A percentile compares a stretch with the other conserved stretches of the same genome.
Conservation (phyloP, 176 grass and related monocot species). For the Thalia dealbata region DNA sequence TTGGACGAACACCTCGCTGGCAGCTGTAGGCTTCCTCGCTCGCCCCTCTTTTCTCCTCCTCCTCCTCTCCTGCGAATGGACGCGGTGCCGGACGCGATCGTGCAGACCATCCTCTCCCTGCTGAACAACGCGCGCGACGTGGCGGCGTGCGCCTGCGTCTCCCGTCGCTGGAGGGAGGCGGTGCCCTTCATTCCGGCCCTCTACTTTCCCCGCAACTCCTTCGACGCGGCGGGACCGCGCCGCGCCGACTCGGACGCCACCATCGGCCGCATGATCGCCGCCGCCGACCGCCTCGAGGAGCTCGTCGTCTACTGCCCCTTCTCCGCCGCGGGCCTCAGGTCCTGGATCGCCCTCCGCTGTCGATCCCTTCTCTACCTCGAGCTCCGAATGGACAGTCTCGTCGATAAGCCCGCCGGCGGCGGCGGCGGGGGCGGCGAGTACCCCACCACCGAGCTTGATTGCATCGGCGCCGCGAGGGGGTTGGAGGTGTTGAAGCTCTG, state of each 20-base stretch:
- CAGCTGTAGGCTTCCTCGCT: background rate
- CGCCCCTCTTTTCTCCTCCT: background rate
- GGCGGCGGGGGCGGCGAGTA: background rate
- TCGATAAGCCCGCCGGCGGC: slow-evolving; percentile 30
- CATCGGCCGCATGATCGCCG: slow-evolving; percentile 63
- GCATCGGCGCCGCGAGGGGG: slow-evolving; percentile 33
- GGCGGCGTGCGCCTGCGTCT: slow-evolving; percentile 63
- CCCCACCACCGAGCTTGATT: slow-evolving; percentile 34
- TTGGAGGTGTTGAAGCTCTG: slow-evolving; percentile 76
- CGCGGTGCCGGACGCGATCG: slow-evolving; percentile 63
- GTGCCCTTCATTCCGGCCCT: slow-evolving; percentile 76
- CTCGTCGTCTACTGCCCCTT: slow-evolving; percentile 95
- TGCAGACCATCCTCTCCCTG: slow-evolving; percentile 67
- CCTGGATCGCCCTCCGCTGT: slow-evolving; percentile 43
- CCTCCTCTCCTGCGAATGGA: slow-evolving; percentile 29
- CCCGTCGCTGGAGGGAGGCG: slow-evolving; percentile 65
- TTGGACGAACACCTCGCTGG: background rate
- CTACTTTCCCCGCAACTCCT: slow-evolving; percentile 75
- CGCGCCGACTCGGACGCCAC: slow-evolving; percentile 33
- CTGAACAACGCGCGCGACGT: slow-evolving; percentile 77
- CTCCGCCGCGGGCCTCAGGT: slow-evolving; percentile 41
- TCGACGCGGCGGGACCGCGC: slow-evolving; percentile 22
- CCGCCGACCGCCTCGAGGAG: slow-evolving; percentile 44
- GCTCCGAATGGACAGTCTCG: slow-evolving; percentile 54
- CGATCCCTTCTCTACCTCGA: slow-evolving; percentile 61